Evolutionary conservation across 78 protist genomes (phyloP).

Genomic region (Dictyostelium capitatum): DNA sequence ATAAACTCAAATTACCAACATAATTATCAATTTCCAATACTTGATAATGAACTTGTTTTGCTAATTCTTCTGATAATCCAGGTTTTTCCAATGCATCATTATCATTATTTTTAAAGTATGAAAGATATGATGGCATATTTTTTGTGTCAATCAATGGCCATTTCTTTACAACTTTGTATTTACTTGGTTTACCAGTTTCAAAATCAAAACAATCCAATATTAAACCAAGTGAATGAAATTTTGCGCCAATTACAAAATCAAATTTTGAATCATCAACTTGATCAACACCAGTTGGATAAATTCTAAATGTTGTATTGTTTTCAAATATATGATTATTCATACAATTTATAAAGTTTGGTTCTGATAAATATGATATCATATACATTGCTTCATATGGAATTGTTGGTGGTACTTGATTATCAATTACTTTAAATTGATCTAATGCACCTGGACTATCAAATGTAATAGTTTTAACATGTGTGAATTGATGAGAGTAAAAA

Average conservation of each 20-base stretch:
- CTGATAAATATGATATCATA: background rate
- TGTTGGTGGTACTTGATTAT: background rate
- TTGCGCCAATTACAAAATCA: background rate
- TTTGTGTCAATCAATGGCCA: background rate
- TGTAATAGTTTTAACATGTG: background rate
- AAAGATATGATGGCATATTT: background rate
- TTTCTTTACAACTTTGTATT: background rate
- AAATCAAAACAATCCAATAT: background rate
- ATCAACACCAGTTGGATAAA: slow-evolving; percentile 3
- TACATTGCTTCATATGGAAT: slow-evolving; percentile 3
- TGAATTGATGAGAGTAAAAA: background rate
- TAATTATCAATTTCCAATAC: background rate
- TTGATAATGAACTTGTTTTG: background rate
- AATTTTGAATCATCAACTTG: background rate
- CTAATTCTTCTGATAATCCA: background rate
- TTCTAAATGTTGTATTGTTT: background rate
- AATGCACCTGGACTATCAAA: slow-evolving; percentile 31
- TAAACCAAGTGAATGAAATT: background rate
- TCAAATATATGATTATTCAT: slow-evolving; percentile 31
- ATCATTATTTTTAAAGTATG: slow-evolving; percentile 17
- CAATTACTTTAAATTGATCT: slow-evolving; percentile 11
- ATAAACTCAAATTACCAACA: background rate
- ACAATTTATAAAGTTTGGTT: slow-evolving; percentile 13
- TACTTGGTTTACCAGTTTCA: slow-evolving; percentile 10
- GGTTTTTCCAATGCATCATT: slow-evolving; percentile 16